Evolutionary conservation across 768 basidiomycete species (phyloP).

Genomic region (Holtermanniella nyarrowii): DNA sequence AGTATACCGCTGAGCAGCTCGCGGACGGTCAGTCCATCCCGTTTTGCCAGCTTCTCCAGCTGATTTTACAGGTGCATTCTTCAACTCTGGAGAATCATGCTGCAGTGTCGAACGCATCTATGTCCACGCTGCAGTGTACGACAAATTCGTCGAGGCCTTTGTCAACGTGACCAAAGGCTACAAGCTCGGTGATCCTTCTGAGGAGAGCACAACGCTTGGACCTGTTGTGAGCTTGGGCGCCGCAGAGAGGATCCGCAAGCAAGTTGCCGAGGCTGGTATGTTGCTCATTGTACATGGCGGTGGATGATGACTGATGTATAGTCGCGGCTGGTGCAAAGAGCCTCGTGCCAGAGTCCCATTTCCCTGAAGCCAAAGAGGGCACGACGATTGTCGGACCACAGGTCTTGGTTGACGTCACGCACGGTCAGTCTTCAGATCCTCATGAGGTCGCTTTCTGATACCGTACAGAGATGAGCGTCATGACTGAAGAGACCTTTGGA

Average conservation of each 20-base stretch:
- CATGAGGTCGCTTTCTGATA: background rate
- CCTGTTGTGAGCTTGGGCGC: constrained; percentile 85
- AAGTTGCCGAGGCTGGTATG: constrained; percentile 72
- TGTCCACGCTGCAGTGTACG: constrained; percentile 75
- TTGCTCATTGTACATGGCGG: background rate
- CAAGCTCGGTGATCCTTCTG: constrained; percentile 75
- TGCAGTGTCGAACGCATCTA: constrained; percentile 94
- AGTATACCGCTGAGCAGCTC: constrained; percentile 71
- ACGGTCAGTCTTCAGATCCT: constrained; percentile 50
- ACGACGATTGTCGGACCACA: constrained; percentile 84
- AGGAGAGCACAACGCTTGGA: constrained; percentile 65
- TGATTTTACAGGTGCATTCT: constrained; percentile 60
- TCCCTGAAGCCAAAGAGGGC: constrained; percentile 55
- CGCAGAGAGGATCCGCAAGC: constrained; percentile 73
- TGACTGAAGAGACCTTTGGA: constrained; percentile 82
- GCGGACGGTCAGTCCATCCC: constrained; percentile 61
- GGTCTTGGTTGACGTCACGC: constrained; percentile 78
- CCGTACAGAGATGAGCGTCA: constrained; percentile 70
- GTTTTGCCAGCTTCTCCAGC: background rate
- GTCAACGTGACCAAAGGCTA: constrained; percentile 71
- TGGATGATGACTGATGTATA: constrained; percentile 25
- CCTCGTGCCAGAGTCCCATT: constrained; percentile 58
- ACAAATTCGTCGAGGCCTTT: constrained; percentile 63
- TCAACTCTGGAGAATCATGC: constrained; percentile 96
- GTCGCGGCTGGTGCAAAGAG: constrained; percentile 69